These are phyloP conservation scores for Fraxinus angustifolia DNA, from an alignment of 305 asterid species.

Conservation along the genomic window DNA sequence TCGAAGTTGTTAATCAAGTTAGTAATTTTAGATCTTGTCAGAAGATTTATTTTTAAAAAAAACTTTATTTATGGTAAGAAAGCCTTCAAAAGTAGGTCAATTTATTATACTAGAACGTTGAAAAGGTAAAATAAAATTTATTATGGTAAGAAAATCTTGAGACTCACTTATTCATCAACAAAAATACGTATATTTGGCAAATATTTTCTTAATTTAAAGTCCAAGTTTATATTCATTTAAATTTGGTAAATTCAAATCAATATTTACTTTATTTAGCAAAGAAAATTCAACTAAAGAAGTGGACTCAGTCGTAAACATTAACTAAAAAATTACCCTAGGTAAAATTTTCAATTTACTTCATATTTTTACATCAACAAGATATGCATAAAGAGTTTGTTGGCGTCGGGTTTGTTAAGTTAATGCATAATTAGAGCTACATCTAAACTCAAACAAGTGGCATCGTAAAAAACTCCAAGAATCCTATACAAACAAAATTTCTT, in stretches of 20 bases:
- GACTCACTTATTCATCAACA: background rate
- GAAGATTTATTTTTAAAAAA: background rate
- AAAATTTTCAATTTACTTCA: background rate
- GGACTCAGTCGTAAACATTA: background rate
- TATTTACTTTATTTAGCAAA: background rate
- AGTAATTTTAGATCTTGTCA: background rate
- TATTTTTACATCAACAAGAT: slow-evolving; percentile 1
- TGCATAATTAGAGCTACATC: slow-evolving; percentile 59
- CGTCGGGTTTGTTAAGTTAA: slow-evolving; percentile 54
- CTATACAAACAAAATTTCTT: slow-evolving; percentile 7
- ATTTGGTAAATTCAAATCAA: background rate
- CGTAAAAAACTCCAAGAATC: background rate
- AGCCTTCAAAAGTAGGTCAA: background rate
- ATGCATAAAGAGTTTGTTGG: slow-evolving; percentile 35
- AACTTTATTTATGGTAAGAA: background rate
- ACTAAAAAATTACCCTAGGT: background rate
- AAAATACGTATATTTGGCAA: background rate
- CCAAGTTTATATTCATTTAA: background rate
- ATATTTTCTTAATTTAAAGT: background rate
- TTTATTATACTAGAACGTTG: background rate
- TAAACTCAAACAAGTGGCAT: slow-evolving; percentile 29
- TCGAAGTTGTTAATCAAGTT: background rate
- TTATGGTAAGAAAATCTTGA: background rate
- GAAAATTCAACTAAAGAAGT: background rate
- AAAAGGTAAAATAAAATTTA: background rate